A percentile compares a stretch with the other conserved stretches of the same genome.
Evolutionary conservation across 2,329 filamentous ascomycete species (phyloP).

Genomic region (Dactylellina leptospora): DNA sequence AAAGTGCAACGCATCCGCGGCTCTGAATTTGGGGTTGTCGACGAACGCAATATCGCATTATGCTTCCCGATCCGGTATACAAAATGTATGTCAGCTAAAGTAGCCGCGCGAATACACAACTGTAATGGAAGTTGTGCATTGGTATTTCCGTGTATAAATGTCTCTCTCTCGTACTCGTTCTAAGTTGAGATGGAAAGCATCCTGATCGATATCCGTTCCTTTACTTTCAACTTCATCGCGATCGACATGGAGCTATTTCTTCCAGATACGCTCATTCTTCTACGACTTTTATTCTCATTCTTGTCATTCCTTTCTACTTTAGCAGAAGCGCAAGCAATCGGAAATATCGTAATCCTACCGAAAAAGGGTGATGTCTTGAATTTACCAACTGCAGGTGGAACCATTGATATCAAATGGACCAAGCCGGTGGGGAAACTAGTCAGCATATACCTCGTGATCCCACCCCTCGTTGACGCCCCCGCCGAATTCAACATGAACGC

Average conservation of each 20-base stretch:
- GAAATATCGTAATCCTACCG: background rate
- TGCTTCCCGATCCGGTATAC: background rate
- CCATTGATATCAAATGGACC: slow-evolving; percentile 1
- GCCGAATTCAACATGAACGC: background rate
- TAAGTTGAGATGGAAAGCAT: no score
- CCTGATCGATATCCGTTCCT: no score
- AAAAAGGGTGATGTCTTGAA: slow-evolving; percentile 1
- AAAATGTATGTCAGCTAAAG: background rate
- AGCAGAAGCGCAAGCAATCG: background rate
- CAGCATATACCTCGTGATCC: background rate
- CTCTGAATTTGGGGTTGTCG: no score
- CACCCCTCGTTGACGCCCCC: background rate
- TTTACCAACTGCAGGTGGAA: background rate
- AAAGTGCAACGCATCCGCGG: background rate
- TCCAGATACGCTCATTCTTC: no score
- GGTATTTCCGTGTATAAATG: no score
- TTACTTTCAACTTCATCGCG: no score
- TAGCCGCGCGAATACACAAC: no score
- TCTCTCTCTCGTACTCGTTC: no score
- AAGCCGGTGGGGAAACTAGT: background rate
- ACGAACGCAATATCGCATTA: background rate
- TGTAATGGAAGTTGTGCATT: no score
- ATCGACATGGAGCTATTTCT: no score
- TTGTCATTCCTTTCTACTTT: background rate
- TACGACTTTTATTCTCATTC: no score